These are phyloP conservation scores for Pseudocercospora vitis DNA, from an alignment of 2,329 filamentous ascomycete genomes.

Conservation along the genomic window DNA sequence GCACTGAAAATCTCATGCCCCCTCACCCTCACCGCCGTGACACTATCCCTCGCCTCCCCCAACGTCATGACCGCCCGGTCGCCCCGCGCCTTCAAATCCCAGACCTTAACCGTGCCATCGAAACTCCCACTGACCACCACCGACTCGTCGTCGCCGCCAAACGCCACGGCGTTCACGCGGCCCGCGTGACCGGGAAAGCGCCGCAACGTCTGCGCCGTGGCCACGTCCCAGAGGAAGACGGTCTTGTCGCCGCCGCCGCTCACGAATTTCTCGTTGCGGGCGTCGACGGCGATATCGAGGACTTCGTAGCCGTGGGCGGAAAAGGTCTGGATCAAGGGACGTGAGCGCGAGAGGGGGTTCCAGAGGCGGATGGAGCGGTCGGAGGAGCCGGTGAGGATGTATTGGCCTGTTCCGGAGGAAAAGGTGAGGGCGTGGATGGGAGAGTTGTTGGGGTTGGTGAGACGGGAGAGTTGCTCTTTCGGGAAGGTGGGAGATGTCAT, in stretches of 20 bases:
- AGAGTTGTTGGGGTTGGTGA: slow-evolving; percentile 36
- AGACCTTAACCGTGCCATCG: slow-evolving; percentile 73
- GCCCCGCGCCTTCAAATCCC: slow-evolving; percentile 62
- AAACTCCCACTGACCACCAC: slow-evolving; percentile 72
- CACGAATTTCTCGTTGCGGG: slow-evolving; percentile 80
- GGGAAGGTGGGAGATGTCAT: slow-evolving; percentile 28
- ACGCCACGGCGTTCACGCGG: slow-evolving; percentile 75
- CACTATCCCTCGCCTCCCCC: slow-evolving; percentile 69
- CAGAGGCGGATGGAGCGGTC: slow-evolving; percentile 85
- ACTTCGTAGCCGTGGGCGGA: slow-evolving; percentile 89
- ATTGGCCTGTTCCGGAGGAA: slow-evolving; percentile 51
- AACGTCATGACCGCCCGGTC: slow-evolving; percentile 71
- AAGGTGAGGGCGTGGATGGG: slow-evolving; percentile 53
- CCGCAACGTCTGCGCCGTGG: slow-evolving; percentile 71
- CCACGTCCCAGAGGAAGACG: slow-evolving; percentile 94
- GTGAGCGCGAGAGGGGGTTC: slow-evolving; percentile 58
- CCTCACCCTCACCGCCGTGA: slow-evolving; percentile 49
- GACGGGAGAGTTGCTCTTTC: slow-evolving; percentile 27
- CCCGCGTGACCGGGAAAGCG: slow-evolving; percentile 67
- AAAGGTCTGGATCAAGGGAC: slow-evolving; percentile 77
- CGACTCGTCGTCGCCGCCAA: slow-evolving; percentile 69
- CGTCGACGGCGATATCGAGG: slow-evolving; percentile 70
- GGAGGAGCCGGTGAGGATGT: slow-evolving; percentile 76
- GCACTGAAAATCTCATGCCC: slow-evolving; percentile 64
- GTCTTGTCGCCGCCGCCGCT: slow-evolving; percentile 86